These are phyloP conservation scores for Pterocarpus macrocarpus DNA, from an alignment of 306 rosid species.

Conservation along the genomic window DNA sequence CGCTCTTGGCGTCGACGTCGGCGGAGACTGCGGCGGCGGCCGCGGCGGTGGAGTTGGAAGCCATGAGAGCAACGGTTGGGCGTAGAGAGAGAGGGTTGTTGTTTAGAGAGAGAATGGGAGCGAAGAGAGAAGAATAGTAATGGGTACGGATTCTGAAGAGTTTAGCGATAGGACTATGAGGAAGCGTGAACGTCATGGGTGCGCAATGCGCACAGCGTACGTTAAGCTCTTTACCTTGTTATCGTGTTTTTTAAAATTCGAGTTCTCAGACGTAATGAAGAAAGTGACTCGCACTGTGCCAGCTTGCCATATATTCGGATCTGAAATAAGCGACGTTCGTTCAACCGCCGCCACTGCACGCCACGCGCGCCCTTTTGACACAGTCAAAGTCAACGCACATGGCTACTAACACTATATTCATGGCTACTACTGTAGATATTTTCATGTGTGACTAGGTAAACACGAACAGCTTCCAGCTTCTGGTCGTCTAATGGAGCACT, in stretches of 20 bases:
- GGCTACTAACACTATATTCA: background rate
- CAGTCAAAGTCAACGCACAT: background rate
- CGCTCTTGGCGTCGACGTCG: conserved; percentile 64
- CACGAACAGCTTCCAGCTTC: no score
- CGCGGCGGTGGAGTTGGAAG: conserved; percentile 50
- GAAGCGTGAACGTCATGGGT: background rate
- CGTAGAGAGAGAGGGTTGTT: background rate
- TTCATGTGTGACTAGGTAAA: no score
- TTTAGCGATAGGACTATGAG: background rate
- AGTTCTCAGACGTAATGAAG: background rate
- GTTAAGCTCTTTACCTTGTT: background rate
- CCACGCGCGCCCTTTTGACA: background rate
- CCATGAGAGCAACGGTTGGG: conserved; percentile 48
- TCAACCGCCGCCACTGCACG: background rate
- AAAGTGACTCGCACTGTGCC: background rate
- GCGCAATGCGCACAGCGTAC: conserved; percentile 35
- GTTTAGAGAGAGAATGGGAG: conserved; percentile 22
- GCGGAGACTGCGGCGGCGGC: conserved; percentile 24
- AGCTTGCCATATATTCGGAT: background rate
- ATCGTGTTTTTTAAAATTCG: background rate
- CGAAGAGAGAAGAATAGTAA: background rate
- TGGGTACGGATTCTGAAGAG: background rate
- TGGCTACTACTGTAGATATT: no score
- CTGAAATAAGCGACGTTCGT: background rate
- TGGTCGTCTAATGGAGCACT: no score